Base-by-base conservation (phyloP, 345 rosid species). In the Salix brachista region DNA sequence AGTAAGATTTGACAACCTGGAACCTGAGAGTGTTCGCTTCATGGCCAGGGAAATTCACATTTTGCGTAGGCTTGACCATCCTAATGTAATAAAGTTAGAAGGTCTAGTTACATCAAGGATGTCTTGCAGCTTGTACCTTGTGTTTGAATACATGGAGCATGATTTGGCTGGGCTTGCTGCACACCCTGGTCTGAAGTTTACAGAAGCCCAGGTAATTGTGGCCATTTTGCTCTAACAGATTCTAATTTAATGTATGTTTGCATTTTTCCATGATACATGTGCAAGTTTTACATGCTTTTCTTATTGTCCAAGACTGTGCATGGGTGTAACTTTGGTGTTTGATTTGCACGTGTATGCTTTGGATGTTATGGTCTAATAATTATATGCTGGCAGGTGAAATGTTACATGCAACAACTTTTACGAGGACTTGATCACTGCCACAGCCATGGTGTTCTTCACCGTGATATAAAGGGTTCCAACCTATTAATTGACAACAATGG, bases 61-160 rank as follows among this genome's bases (percentile, higher is more conserved):
- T 72, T 83, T 95, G 60, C 97, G 99, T 36, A 85, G 90, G 83
- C 99, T 96, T 78, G 96, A 93, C 85, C 99, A 96, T 79, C 93
- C 91, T 6, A 96, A 96, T 87, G 93, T 96, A 71, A 88, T 96
- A 80, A 96, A 93, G 84, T 86, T 96, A 23, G 99, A 96, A 86
- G 99, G 99, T 71, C 88, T 96, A 72, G 99, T 96, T 78, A 96
- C 99, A 23, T 96, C 99, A 25, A 96, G 99, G 87, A 96, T 95
- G 97, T 95, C 99, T 64, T 93, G 97, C 82, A 95, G 99, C 87
- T 88, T 95, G 80, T 95, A 95, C 82, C 98, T 96, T 82, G 99
- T 96, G 78, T 96, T 96, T 60, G 99, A 96, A 85, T 96, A 91
- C 78, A 96, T 96, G 99, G 99, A 96, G 81, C 99, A 96, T 85